phyloP scores from a whole-genome alignment of 768 basidiomycete species.

The Candolleomyces efflorescens region DNA sequence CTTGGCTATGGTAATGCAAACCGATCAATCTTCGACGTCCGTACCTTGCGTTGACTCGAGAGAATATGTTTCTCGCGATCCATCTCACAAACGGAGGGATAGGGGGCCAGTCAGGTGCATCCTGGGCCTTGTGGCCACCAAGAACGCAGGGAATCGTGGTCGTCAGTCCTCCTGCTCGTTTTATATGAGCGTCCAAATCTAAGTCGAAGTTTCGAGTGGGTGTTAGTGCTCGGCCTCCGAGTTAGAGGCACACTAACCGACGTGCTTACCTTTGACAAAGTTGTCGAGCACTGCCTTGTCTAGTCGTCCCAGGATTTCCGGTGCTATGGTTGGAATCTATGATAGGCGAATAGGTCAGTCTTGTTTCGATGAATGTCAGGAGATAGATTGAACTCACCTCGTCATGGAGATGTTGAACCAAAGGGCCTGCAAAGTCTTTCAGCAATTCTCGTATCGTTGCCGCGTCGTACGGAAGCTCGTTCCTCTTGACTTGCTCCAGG shows the following conservation, averaged over 20 bases:
- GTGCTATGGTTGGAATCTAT: slow-evolving; percentile 19
- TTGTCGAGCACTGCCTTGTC: slow-evolving; percentile 11
- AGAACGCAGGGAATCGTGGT: slow-evolving; percentile 17
- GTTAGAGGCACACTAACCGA: background rate
- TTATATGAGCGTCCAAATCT: slow-evolving; percentile 20
- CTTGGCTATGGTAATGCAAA: background rate
- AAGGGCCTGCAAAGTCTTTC: slow-evolving; percentile 17
- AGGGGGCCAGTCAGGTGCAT: slow-evolving; percentile 18
- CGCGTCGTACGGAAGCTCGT: slow-evolving; percentile 14
- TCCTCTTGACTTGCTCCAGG: slow-evolving; percentile 10
- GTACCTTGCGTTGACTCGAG: slow-evolving; percentile 13
- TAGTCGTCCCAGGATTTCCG: slow-evolving; percentile 12
- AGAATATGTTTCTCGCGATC: slow-evolving; percentile 15
- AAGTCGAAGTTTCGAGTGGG: background rate
- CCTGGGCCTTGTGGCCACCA: slow-evolving; percentile 16
- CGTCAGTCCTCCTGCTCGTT: slow-evolving; percentile 7
- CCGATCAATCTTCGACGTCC: background rate
- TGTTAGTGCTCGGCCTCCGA: background rate
- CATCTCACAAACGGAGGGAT: slow-evolving; percentile 16
- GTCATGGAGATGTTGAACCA: slow-evolving; percentile 22
- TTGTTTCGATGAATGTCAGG: background rate
- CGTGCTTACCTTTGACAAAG: slow-evolving; percentile 5
- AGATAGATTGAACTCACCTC: slow-evolving; percentile 17
- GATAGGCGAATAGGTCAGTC: background rate
- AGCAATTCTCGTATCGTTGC: slow-evolving; percentile 13